Percentiles rank a stretch among this genome's conserved stretches.
phyloP scores from a whole-genome alignment of 1,284 basidiomycete genomes.

The Caloboletus inedulis region DNA sequence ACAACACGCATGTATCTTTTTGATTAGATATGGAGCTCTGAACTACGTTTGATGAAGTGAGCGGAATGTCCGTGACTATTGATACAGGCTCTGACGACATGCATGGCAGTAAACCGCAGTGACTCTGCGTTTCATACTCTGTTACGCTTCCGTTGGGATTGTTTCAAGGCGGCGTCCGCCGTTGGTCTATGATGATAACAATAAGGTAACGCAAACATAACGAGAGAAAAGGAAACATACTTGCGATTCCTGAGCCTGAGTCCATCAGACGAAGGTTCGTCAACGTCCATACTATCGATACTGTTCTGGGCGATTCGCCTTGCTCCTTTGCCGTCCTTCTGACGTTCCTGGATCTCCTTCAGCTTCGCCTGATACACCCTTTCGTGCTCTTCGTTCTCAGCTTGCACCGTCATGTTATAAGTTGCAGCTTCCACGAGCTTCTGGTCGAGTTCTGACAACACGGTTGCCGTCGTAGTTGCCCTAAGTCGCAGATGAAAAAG shows the following conservation, averaged over 20 bases:
- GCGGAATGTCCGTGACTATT: not conserved
- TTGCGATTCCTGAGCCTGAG: slow-evolving; percentile 50
- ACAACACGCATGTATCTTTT: not conserved
- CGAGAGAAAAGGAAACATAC: slow-evolving; percentile 35
- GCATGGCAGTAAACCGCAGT: not conserved
- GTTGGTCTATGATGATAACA: slow-evolving; percentile 21
- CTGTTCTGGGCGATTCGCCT: slow-evolving; percentile 26
- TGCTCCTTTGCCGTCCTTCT: slow-evolving; percentile 50
- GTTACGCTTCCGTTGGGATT: slow-evolving; percentile 43
- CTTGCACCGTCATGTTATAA: slow-evolving; percentile 27
- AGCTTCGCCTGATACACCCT: slow-evolving; percentile 32
- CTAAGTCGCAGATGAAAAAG: slow-evolving; percentile 36
- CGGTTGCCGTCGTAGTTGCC: slow-evolving; percentile 68
- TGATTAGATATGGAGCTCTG: not conserved
- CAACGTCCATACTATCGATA: slow-evolving; percentile 48
- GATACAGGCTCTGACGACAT: slow-evolving; percentile 14
- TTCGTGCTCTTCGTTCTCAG: slow-evolving; percentile 38
- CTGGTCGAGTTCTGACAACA: slow-evolving; percentile 53
- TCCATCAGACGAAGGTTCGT: slow-evolving; percentile 39
- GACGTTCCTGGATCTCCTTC: slow-evolving; percentile 41
- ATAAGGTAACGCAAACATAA: slow-evolving; percentile 1
- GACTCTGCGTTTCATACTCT: slow-evolving; percentile 31
- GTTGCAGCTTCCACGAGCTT: slow-evolving; percentile 38
- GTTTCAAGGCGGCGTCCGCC: slow-evolving; percentile 34
- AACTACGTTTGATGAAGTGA: not conserved